Evolutionary conservation across 2,329 filamentous ascomycete species (phyloP).

Genomic region (Cercospora sp.): DNA sequence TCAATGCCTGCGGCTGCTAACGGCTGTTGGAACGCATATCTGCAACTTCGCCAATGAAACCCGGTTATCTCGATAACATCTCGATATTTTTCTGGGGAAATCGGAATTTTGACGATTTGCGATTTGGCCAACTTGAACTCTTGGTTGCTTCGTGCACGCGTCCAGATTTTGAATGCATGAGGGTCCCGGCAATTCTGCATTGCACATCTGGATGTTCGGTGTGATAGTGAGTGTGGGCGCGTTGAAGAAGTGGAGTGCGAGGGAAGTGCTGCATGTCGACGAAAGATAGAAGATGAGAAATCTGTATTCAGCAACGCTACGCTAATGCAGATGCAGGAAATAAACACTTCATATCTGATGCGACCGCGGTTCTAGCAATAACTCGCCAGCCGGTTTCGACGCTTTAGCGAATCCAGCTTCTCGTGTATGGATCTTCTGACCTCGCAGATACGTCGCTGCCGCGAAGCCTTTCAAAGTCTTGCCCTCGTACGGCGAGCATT

Average conservation of each 20-base stretch:
- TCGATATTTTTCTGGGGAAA: not conserved
- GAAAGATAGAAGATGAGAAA: not conserved
- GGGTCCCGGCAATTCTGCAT: not conserved
- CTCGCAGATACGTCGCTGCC: constrained; percentile 80
- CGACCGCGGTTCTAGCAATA: constrained; percentile 54
- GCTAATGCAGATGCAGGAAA: not conserved
- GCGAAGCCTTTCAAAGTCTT: constrained; percentile 76
- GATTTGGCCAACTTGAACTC: not conserved
- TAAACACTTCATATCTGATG: not conserved
- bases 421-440: constrained; percentile 70
- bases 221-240: too few relatives aligned
- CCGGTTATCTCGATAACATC: not conserved
- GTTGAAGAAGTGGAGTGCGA: not conserved
- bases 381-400: constrained; percentile 48
- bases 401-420: constrained; percentile 61
- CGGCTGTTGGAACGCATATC: constrained; percentile 27
- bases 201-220: too few relatives aligned
- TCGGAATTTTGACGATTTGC: not conserved
- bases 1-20: constrained; percentile 31
- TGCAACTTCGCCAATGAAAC: constrained; percentile 11
- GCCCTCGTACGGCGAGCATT: constrained; percentile 86
- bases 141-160: not conserved
- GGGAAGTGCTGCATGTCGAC: not conserved
- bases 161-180: not conserved
- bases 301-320: not conserved